Evolutionary conservation across 768 basidiomycete genomes (phyloP), one percentile per base, ranked within the genome.

Genomic region (Mycena capillaripes): DNA sequence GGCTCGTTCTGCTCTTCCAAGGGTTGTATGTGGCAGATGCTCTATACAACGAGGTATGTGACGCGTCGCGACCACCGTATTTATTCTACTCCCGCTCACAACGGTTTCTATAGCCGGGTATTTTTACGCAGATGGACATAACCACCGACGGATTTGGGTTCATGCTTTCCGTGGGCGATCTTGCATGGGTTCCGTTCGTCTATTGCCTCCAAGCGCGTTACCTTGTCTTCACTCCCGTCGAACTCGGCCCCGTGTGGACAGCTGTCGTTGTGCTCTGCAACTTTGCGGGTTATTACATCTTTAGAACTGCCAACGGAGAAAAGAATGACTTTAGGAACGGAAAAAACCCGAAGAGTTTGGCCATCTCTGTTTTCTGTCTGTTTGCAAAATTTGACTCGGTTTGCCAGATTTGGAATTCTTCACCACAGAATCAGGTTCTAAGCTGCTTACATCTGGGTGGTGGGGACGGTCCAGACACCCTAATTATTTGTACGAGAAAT

Each of bases 81-180:
- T 55, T 16, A 10, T 25, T 55, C 66, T 34, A 23, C 40, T 19
- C 32, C 25, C 57, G 50, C 53, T 57, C 32, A 48, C 70, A 61
- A 29, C 36, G 50, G 50, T 23, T 56, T 16, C 23, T 42, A 0
- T 75, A 98, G 95, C 89, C 94, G 2, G 93, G 95, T 12, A 88
- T 99, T 74, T 87, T 99, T 68, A 97, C 95, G 1, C 96, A 94
- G 4, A 99, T 99, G 95, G 98, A 99, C 78, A 97, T 99, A 79
- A 97, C 93, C 4, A 95, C 94, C 14, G 98, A 99, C 77, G 98
- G 98, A 14, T 98, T 99, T 78, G 98, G 98, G 9, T 98, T 97
- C 88, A 99, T 99, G 98, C 92, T 99, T 32, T 84, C 96, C 6
- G 89, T 97, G 56, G 97, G 98, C 48, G 96, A 98, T 78, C 89